Evolutionary conservation across 2,329 filamentous ascomycete species (phyloP), one percentile per base, ranked within the genome.

Genomic region (Sphaceloma murrayae): DNA sequence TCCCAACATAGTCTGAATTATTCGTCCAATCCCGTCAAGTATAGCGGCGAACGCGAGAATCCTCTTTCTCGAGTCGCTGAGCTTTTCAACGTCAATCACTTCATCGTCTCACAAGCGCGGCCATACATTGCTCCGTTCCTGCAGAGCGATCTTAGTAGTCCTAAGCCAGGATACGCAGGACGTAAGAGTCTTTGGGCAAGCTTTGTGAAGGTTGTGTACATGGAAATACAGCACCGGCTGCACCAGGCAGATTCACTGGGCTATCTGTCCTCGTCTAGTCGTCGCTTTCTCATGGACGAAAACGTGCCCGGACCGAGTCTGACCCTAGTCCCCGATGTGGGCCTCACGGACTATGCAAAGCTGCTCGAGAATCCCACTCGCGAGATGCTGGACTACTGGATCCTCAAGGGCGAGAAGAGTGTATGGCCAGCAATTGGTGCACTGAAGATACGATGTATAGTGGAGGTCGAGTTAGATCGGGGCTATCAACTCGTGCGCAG

Each of bases 1-100:
- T 73, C 78, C 5, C 63, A 67, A 2, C 59, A 68, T 47, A 64
- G 79, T 48, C 75, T 77, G 11, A 71, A 76, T 42, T 83, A 83
- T 58, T 75, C 82, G 32, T 83, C 79, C 74, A 78, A 78, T 4
- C 72, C 76, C 47, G 72, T 74, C 14, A 75, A 73, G n/a, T 48
- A 48, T 5, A 79, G 82, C 60, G 72, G 72, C 31, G 79, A 84
- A 49, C 77, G 77, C 31, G 79, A 78, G 51, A 78, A 74, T 0
- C 78, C 78, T 1, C 72, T 91, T 1, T 72, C 77, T 44, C 76
- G 85, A 29, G 79, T 91, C 21, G 77, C 82, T 5, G 82, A 89
- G 63, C 74, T 89, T 8, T 91, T 91, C 72, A 93, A 93, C 59
- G 85, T 93, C 43, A 93, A 94, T 58, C 88, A 95, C 67, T 95